Conservation (phyloP, 768 basidiomycete species). For the Saitozyma podzolica region DNA sequence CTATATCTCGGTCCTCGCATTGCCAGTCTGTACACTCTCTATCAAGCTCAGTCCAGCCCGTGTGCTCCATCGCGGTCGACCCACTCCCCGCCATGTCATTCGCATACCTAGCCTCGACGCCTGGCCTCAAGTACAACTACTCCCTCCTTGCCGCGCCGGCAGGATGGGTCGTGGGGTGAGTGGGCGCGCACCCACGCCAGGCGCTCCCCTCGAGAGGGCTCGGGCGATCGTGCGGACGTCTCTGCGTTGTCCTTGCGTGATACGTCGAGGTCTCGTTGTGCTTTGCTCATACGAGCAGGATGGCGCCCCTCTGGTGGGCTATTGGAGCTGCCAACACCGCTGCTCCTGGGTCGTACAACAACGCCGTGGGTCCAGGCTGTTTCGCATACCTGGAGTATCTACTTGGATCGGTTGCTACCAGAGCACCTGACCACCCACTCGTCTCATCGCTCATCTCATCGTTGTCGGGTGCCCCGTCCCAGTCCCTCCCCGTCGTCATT, state of each 20-base stretch:
- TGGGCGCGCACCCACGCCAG: neutral
- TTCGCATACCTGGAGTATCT: neutral
- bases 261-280: neutral
- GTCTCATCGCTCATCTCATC: neutral
- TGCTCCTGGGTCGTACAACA: constrained; percentile 9
- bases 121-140: constrained; percentile 35
- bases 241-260: neutral
- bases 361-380: constrained; percentile 14
- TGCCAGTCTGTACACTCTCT: neutral
- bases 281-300: constrained; percentile 10
- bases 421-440: neutral
- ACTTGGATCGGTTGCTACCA: no score
- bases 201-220: no score
- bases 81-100: constrained; percentile 11
- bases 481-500: no score
- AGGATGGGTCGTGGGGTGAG: constrained; percentile 38
- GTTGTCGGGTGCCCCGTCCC: neutral
- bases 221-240: neutral
- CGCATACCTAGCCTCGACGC: constrained; percentile 22
- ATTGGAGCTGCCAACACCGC: constrained; percentile 12
- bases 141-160: constrained; percentile 36
- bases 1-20: no score
- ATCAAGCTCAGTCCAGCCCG: neutral
- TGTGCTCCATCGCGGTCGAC: no score
- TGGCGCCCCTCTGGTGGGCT: constrained; percentile 36